phyloP scores from a whole-genome alignment of 1,139 yeast genomes.

The Hemisphaericaspora lyxosophila region DNA sequence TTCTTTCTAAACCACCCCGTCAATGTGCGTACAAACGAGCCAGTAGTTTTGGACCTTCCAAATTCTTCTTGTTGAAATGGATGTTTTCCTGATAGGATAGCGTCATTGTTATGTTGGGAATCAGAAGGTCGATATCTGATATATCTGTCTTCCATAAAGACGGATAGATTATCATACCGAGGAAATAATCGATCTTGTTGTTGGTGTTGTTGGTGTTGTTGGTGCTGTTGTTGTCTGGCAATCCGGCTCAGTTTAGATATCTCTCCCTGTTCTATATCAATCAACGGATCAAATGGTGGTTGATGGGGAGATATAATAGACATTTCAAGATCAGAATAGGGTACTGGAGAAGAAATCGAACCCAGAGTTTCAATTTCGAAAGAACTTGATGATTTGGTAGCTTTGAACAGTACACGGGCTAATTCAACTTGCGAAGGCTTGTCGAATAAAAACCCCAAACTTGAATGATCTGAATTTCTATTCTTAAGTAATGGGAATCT shows the following conservation, averaged over 20 bases:
- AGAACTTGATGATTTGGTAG: slow-evolving; percentile 8
- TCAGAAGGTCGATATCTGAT: slow-evolving; percentile 53
- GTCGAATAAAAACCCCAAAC: not conserved
- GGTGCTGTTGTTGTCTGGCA: too few species aligned
- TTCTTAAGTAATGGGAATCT: not conserved
- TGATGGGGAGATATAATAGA: slow-evolving; percentile 14
- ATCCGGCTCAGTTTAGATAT: slow-evolving; percentile 7
- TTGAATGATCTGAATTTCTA: not conserved
- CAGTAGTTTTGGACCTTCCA: slow-evolving; percentile 7
- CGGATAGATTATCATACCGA: slow-evolving; percentile 30
- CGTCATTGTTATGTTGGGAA: slow-evolving; percentile 41
- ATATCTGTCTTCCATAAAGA: slow-evolving; percentile 51
- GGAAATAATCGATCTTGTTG: slow-evolving; percentile 16
- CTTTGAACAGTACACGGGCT: not conserved
- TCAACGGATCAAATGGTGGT: slow-evolving; percentile 13
- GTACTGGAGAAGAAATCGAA: slow-evolving; percentile 7
- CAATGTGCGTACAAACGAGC: slow-evolving; percentile 9
- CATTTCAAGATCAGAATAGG: slow-evolving; percentile 7
- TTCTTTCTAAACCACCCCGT: slow-evolving; percentile 13
- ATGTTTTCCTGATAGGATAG: slow-evolving; percentile 37
- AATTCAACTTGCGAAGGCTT: not conserved
- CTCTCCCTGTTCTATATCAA: slow-evolving; percentile 8
- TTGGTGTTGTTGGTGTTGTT: too few species aligned
- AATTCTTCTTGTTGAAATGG: slow-evolving; percentile 33
- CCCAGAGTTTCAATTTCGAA: slow-evolving; percentile 14